Evolutionary conservation across 768 basidiomycete species (phyloP).

Genomic region (Agaricus subrufescens): DNA sequence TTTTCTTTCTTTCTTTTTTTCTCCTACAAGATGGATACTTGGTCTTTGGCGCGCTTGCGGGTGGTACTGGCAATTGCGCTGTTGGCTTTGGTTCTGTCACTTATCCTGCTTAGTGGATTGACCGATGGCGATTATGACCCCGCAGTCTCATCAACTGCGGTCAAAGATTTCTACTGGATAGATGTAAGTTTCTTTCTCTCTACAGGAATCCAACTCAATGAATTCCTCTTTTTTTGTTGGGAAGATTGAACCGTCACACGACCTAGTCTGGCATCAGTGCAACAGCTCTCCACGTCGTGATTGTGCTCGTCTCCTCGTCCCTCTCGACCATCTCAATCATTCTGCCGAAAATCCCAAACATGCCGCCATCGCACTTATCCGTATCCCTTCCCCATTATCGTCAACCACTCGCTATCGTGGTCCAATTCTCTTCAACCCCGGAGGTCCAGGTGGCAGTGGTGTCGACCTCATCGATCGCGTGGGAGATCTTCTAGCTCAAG

Average conservation of each 20-base stretch:
- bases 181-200: background rate
- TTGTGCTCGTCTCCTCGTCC: constrained; percentile 14
- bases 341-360: constrained; percentile 31
- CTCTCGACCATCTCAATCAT: constrained; percentile 28
- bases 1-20: background rate
- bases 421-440: constrained; percentile 41
- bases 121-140: background rate
- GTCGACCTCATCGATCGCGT: constrained; percentile 21
- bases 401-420: constrained; percentile 28
- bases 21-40: background rate
- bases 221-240: background rate
- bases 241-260: constrained; percentile 10
- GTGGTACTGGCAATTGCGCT: background rate
- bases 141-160: background rate
- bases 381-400: constrained; percentile 25
- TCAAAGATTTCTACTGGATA: constrained; percentile 1
- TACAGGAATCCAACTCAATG: too few relatives aligned
- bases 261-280: constrained; percentile 13
- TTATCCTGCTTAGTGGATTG: background rate
- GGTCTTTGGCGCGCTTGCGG: background rate
- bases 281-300: constrained; percentile 8
- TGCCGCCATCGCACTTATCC: constrained; percentile 37
- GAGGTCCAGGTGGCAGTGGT: constrained; percentile 46
- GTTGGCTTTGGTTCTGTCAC: background rate
- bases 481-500: constrained; percentile 20